phyloP scores from a whole-genome alignment of 352 stramenopile species.

The Globisporangium heterothallicum region DNA sequence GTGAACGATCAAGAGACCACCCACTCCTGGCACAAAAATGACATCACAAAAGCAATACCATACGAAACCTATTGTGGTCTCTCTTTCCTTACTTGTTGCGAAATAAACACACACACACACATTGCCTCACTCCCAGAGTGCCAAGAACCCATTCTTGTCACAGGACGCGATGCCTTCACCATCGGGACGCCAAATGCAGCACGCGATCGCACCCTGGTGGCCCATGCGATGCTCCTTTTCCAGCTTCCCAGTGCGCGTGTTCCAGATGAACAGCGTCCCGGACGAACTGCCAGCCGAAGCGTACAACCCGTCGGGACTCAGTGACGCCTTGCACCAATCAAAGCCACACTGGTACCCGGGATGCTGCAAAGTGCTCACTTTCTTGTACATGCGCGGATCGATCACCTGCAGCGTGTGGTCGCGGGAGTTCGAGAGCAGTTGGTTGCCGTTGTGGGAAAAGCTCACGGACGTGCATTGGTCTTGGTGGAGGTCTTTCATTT shows the following conservation, averaged over 20 bases:
- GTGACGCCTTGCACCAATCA: constrained; percentile 72
- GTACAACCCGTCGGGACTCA: constrained; percentile 65
- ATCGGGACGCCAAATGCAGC: constrained; percentile 72
- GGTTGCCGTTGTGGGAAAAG: constrained; percentile 31
- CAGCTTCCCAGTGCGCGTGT: constrained; percentile 38
- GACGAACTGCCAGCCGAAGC: constrained; percentile 46
- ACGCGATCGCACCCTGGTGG: constrained; percentile 68
- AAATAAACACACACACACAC: background rate
- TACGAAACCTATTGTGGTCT: background rate
- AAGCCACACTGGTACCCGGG: constrained; percentile 65
- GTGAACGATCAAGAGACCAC: no score
- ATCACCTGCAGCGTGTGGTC: constrained; percentile 69
- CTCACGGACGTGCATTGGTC: constrained; percentile 77
- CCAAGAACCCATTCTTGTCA: constrained; percentile 78
- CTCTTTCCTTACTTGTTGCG: background rate
- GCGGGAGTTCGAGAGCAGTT: constrained; percentile 68
- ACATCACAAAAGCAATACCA: background rate
- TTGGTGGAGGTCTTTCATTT: constrained; percentile 48
- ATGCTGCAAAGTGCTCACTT: constrained; percentile 37
- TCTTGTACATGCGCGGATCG: constrained; percentile 58
- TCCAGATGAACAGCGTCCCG: constrained; percentile 65
- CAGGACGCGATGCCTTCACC: constrained; percentile 60
- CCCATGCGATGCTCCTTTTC: constrained; percentile 48
- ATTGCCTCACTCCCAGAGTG: constrained; percentile 64
- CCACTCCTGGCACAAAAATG: no score